phyloP scores from a whole-genome alignment of 495 filamentous ascomycete species.

The Extremus antarcticus region DNA sequence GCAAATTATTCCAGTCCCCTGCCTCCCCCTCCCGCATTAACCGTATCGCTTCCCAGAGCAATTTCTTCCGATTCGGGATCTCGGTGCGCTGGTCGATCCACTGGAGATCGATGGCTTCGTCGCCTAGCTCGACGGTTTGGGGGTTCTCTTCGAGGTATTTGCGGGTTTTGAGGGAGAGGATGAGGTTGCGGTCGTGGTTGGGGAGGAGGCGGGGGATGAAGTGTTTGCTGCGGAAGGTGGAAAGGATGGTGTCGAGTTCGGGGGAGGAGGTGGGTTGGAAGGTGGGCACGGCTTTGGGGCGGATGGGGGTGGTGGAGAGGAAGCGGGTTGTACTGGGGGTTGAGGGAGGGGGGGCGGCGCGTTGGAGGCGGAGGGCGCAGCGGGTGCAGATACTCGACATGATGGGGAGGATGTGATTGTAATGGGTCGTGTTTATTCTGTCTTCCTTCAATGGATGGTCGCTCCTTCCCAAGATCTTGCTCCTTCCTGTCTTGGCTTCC shows the following conservation, averaged over 20 bases:
- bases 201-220: constrained; percentile 30
- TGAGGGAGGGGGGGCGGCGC: neutral
- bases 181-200: constrained; percentile 22
- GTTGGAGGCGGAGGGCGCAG: constrained; percentile 17
- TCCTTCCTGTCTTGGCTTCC: neutral
- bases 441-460: neutral
- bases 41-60: constrained; percentile 19
- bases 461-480: too few relatives aligned
- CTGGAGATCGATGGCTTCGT: constrained; percentile 27
- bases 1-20: constrained; percentile 29
- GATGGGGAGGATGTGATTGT: neutral
- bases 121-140: constrained; percentile 25
- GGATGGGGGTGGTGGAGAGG: constrained; percentile 7
- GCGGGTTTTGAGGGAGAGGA: constrained; percentile 24
- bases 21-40: constrained; percentile 15
- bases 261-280: constrained; percentile 24
- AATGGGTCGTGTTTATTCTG: neutral
- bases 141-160: constrained; percentile 26
- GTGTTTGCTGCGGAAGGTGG: constrained; percentile 23
- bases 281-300: constrained; percentile 21
- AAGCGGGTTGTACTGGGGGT: constrained; percentile 1
- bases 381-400: constrained; percentile 11
- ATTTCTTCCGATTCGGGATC: constrained; percentile 20
- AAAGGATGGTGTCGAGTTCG: constrained; percentile 25
- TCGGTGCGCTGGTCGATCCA: constrained; percentile 27